Percentiles rank a stretch among this genome's conserved stretches.
These are phyloP conservation scores for Gossypium turneri DNA, from an alignment of 345 rosid species.

Conservation along the genomic window DNA sequence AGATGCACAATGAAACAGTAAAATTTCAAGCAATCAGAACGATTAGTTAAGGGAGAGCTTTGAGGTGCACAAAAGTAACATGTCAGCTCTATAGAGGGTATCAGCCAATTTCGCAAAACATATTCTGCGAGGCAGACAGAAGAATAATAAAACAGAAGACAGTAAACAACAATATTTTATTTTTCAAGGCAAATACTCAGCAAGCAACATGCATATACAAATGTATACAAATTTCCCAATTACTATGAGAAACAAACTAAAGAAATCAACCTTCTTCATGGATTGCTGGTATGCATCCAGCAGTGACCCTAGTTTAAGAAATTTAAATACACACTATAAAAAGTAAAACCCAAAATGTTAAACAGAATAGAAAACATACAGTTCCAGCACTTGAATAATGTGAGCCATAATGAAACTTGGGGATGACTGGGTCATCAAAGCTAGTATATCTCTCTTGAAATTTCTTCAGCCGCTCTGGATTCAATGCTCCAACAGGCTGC, in stretches of 20 bases:
- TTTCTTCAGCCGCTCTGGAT: conserved; percentile 71
- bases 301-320: conserved; percentile 5
- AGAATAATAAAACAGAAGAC: conserved; percentile 3
- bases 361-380: conserved; percentile 45
- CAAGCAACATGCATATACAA: background rate
- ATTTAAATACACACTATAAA: conserved; percentile 2
- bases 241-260: background rate
- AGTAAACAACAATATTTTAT: background rate
- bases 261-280: conserved; percentile 3
- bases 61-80: background rate
- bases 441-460: conserved; percentile 95
- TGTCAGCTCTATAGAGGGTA: background rate
- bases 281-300: conserved; percentile 1
- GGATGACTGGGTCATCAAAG: conserved; percentile 96
- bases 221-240: background rate
- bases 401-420: conserved; percentile 96
- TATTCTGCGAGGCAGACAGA: background rate
- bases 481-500: conserved; percentile 98
- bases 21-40: conserved; percentile 1
- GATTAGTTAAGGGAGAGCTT: background rate
- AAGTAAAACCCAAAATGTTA: background rate
- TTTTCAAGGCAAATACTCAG: background rate
- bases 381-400: conserved; percentile 99
- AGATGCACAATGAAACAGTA: background rate
- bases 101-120: background rate